Evolutionary conservation across 495 filamentous ascomycete species (phyloP).

Genomic region (Penicillium parvum): DNA sequence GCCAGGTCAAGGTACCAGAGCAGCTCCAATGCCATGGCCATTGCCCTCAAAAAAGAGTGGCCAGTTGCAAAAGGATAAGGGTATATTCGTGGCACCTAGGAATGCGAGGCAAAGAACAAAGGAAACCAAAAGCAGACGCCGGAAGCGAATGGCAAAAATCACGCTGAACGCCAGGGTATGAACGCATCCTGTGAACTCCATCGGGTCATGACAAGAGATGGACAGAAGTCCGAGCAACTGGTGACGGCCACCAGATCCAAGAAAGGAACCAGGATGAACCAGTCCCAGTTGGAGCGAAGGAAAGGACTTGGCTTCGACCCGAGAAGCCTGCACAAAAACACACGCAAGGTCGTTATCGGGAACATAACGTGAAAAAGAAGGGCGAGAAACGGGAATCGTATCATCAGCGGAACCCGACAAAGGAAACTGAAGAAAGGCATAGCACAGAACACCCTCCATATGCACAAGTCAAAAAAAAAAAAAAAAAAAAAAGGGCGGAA

Average conservation of each 20-base stretch:
- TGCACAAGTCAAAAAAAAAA: too few relatives aligned
- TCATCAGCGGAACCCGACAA: conserved; percentile 34
- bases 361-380: conserved; percentile 19
- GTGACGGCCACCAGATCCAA: conserved; percentile 1
- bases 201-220: conserved; percentile 17
- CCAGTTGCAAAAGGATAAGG: conserved; percentile 13
- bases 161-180: conserved; percentile 23
- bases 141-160: conserved; percentile 24
- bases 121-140: conserved; percentile 19
- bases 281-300: conserved; percentile 8
- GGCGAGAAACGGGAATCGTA: conserved; percentile 15
- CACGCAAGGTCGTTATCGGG: conserved; percentile 23
- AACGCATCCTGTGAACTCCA: conserved; percentile 19
- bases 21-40: not conserved
- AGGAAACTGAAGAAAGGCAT: conserved; percentile 28
- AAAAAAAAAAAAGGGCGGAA: conserved; percentile 26
- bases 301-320: conserved; percentile 23
- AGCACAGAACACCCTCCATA: conserved; percentile 39
- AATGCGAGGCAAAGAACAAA: conserved; percentile 29
- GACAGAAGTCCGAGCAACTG: conserved; percentile 1
- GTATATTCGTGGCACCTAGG: conserved; percentile 23
- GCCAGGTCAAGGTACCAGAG: not conserved
- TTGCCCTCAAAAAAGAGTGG: not conserved
- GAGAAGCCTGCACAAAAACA: conserved; percentile 20
- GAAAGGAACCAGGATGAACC: conserved; percentile 12